Percentiles rank a stretch among this genome's conserved stretches.
These are phyloP conservation scores for Gossypium rotundifolium DNA, from an alignment of 345 rosid species.

Conservation along the genomic window DNA sequence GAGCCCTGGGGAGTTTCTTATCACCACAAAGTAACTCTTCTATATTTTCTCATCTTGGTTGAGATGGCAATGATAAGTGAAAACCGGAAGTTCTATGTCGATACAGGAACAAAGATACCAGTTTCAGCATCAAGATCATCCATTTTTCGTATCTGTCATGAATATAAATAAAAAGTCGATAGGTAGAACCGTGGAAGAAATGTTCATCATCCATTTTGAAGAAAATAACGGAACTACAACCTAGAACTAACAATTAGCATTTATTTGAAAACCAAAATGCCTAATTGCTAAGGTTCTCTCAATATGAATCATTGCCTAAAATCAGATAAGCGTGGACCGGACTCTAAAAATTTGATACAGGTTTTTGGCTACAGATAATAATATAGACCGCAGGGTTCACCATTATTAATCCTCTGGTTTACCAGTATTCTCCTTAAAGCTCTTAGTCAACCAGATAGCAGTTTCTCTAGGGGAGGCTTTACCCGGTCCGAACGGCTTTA, in stretches of 20 bases:
- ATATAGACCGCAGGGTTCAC: constrained; percentile 13
- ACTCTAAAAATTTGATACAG: constrained; percentile 4
- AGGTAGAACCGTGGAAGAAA: background rate
- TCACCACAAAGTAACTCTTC: background rate
- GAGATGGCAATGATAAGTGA: background rate
- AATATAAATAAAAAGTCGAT: background rate
- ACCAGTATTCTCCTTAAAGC: constrained; percentile 81
- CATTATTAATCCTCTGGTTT: constrained; percentile 39
- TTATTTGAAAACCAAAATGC: constrained; percentile 1
- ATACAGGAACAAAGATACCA: background rate
- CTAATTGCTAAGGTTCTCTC: constrained; percentile 19
- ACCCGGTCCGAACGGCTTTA: constrained; percentile 97
- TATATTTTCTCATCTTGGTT: background rate
- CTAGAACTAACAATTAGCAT: constrained; percentile 17
- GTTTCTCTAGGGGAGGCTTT: constrained; percentile 98
- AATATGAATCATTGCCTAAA: background rate
- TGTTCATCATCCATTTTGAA: background rate
- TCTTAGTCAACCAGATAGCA: constrained; percentile 96
- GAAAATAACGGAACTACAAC: constrained; percentile 13
- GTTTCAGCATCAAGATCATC: background rate
- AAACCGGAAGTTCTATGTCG: background rate
- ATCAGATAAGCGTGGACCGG: background rate
- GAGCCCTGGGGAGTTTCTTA: background rate
- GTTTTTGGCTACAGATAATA: constrained; percentile 19
- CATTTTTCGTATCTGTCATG: background rate